Evolutionary conservation across 805 yeast genomes (phyloP).

Genomic region (Schwanniomyces vanrijiae): DNA sequence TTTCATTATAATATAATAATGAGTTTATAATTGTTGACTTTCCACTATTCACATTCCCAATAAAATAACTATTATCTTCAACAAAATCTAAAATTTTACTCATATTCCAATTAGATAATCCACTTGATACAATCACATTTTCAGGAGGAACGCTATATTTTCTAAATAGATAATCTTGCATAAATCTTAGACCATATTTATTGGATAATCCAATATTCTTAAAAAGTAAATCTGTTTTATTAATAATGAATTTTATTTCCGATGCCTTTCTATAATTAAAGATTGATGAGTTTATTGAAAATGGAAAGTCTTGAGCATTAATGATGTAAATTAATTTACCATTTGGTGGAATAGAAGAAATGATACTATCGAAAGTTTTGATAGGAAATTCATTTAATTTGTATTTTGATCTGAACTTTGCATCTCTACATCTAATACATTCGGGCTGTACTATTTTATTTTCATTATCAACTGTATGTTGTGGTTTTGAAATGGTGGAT

Average conservation of each 20-base stretch:
- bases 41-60: constrained; percentile 72
- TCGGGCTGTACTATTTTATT: constrained; percentile 9
- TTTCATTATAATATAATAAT: constrained; percentile 25
- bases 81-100: constrained; percentile 36
- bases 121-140: constrained; percentile 51
- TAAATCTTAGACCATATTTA: constrained; percentile 27
- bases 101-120: constrained; percentile 53
- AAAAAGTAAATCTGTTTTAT: constrained; percentile 46
- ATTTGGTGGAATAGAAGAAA: constrained; percentile 37
- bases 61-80: constrained; percentile 44
- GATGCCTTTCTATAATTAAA: constrained; percentile 30
- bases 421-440: constrained; percentile 60
- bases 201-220: constrained; percentile 23
- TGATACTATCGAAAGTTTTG: constrained; percentile 17
- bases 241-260: constrained; percentile 41
- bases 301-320: constrained; percentile 73
- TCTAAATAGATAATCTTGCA: constrained; percentile 33
- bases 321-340: constrained; percentile 59
- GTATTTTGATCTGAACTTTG: constrained; percentile 43
- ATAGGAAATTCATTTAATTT: constrained; percentile 27
- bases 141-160: constrained; percentile 30
- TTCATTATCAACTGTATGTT: background rate
- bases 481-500: background rate
- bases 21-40: constrained; percentile 61
- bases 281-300: constrained; percentile 45